A percentile compares a stretch with the other conserved stretches of the same genome.
Evolutionary conservation across 2,329 filamentous ascomycete genomes (phyloP).

Genomic region (Pyrenochaeta sp.): DNA sequence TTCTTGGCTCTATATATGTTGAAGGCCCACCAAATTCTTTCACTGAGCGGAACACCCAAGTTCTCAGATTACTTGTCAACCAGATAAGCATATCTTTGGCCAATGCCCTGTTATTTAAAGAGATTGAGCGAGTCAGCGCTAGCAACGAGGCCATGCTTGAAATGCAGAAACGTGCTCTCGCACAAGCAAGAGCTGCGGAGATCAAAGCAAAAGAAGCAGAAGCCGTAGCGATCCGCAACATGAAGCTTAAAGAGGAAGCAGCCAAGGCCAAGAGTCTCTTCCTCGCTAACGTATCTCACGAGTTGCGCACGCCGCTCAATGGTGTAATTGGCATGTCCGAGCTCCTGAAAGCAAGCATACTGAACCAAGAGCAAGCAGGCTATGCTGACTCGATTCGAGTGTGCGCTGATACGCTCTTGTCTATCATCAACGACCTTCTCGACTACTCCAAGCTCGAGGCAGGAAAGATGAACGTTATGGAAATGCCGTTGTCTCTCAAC

Average conservation of each 20-base stretch:
- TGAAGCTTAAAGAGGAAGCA: conserved; percentile 83
- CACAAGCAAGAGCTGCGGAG: conserved; percentile 76
- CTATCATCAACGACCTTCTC: conserved; percentile 62
- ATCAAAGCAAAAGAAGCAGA: conserved; percentile 80
- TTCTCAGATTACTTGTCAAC: conserved; percentile 74
- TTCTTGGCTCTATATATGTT: conserved; percentile 78
- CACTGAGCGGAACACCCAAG: conserved; percentile 69
- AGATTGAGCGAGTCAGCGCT: conserved; percentile 78
- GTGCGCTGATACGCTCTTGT: conserved; percentile 65
- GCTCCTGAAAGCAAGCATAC: conserved; percentile 64
- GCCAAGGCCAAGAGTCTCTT: conserved; percentile 86
- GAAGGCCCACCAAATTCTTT: conserved; percentile 81
- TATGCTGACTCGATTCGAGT: conserved; percentile 71
- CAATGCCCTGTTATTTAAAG: conserved; percentile 70
- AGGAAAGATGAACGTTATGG: conserved; percentile 68
- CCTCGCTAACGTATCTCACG: conserved; percentile 62
- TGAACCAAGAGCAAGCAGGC: conserved; percentile 67
- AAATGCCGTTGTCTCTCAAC: conserved; percentile 58
- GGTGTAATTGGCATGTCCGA: conserved; percentile 68
- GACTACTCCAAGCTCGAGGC: conserved; percentile 63
- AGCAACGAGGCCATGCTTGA: conserved; percentile 81
- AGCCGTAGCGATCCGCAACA: conserved; percentile 77
- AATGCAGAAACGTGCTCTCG: conserved; percentile 76
- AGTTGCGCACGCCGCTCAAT: conserved; percentile 67
- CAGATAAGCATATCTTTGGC: conserved; percentile 74